phyloP scores from a whole-genome alignment of 1,284 basidiomycete genomes.

The Ganoderma lingzhi region DNA sequence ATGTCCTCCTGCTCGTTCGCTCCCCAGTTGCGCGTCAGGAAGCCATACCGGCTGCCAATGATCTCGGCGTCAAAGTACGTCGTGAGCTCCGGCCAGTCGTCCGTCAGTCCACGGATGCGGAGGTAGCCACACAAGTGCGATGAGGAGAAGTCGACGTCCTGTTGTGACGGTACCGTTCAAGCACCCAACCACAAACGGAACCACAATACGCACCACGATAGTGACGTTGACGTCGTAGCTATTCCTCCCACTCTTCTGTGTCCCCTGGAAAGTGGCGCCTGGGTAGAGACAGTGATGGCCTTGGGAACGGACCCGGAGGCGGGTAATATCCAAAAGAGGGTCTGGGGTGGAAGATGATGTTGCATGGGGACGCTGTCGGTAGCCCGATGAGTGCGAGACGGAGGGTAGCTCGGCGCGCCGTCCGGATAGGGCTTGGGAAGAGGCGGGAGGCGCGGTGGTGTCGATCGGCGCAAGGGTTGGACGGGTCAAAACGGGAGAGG shows the following conservation, averaged over 20 bases:
- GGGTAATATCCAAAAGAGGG: slow-evolving; percentile 77
- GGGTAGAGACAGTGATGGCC: slow-evolving; percentile 76
- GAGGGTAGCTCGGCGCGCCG: slow-evolving; percentile 24
- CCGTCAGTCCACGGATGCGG: slow-evolving; percentile 87
- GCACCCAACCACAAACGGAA: slow-evolving; percentile 27
- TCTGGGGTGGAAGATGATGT: slow-evolving; percentile 47
- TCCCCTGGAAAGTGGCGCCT: slow-evolving; percentile 60
- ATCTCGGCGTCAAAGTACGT: slow-evolving; percentile 96
- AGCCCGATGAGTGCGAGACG: slow-evolving; percentile 28
- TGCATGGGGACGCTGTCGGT: slow-evolving; percentile 30
- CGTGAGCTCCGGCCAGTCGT: slow-evolving; percentile 86
- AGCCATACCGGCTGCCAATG: slow-evolving; percentile 88
- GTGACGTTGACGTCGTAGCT: slow-evolving; percentile 65
- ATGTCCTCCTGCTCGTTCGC: slow-evolving; percentile 90
- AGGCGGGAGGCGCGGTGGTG: slow-evolving; percentile 23
- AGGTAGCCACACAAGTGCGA: slow-evolving; percentile 79
- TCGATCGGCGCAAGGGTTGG: slow-evolving; percentile 33
- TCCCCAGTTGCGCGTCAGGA: slow-evolving; percentile 87
- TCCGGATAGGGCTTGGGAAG: slow-evolving; percentile 23
- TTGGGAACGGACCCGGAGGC: slow-evolving; percentile 75
- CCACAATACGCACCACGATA: slow-evolving; percentile 52
- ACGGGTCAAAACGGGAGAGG: slow-evolving; percentile 23
- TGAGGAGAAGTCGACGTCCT: slow-evolving; percentile 28
- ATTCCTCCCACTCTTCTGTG: slow-evolving; percentile 62
- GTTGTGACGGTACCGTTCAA: slow-evolving; percentile 44